Conservation (phyloP, 2,329 filamentous ascomycete species). For the Hymenoscyphus infarciens region DNA sequence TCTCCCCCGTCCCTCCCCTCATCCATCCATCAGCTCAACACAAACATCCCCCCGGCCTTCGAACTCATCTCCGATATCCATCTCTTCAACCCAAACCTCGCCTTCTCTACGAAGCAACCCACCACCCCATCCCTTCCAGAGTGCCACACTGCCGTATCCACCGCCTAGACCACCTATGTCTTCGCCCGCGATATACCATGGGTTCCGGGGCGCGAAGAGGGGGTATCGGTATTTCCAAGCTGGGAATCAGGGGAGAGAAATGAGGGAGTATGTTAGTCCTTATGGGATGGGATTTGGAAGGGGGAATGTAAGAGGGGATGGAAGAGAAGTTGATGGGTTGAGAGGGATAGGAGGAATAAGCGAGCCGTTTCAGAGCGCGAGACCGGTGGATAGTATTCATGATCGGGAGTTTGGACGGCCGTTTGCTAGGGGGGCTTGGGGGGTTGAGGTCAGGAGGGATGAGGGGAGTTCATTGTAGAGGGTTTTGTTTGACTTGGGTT, state of each 20-base stretch:
- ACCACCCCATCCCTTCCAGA: slow-evolving; percentile 1
- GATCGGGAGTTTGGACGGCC: slow-evolving; percentile 3
- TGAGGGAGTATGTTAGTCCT: neutral
- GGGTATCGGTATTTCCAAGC: neutral
- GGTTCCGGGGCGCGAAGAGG: neutral
- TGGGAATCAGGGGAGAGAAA: neutral
- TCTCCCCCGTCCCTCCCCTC: neutral
- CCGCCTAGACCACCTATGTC: neutral
- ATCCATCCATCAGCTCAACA: neutral
- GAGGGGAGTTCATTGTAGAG: neutral
- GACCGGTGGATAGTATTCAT: neutral
- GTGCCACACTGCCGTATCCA: neutral
- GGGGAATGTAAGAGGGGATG: neutral
- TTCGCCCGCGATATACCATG: neutral
- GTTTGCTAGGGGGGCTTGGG: slow-evolving; percentile 10
- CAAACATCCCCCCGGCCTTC: neutral
- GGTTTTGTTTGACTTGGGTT: neutral
- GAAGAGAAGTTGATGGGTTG: too few species aligned
- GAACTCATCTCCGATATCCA: neutral
- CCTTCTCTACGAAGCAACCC: neutral
- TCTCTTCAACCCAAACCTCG: neutral
- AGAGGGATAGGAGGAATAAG: neutral
- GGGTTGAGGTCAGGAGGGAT: neutral
- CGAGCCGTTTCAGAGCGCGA: neutral
- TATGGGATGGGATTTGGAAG: neutral